Evolutionary conservation across 495 filamentous ascomycete species (phyloP), one percentile per base, ranked within the genome.

Genomic region (Hapsidospora chrysogenum): DNA sequence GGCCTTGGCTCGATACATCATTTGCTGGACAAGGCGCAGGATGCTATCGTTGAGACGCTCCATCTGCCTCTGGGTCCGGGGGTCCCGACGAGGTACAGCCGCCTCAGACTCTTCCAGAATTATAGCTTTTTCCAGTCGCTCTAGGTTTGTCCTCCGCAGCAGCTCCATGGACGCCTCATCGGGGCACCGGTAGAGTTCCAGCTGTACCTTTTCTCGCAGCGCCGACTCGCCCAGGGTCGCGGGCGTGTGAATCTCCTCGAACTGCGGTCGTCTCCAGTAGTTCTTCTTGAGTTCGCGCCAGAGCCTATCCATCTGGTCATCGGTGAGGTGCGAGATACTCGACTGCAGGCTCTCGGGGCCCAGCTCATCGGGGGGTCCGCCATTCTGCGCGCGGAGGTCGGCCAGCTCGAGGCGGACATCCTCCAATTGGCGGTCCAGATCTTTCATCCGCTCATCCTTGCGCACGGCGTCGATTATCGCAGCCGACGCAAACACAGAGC

Each of bases 401-500:
- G 19, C 36, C 14, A 38, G 9, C 29, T 30, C 23, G 17, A 33
- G 33, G 32, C 41, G 54, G 19, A 64, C 61, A 23, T 65, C 55
- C 22, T 63, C 53, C 32, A 80, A 68, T 7, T 60, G 57, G 34
- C 40, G 42, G 39, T 84, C 74, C 61, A 78, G 77, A 45, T 80
- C 66, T 37, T 63, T 56, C 33, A 66, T 66, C 36, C 74, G 65
- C 38, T 61, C 48, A 31, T 70, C 60, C 51, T 85, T 85, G 4
- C 58, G 61, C 33, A 59, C 60, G 1, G 70, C 70, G 54, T 85
- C 80, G 18, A 68, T 59, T 2, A 79, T 52, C 25, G 76, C 68
- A 1, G 79, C 82, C n/a, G 72, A 70, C 2, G 74, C 78, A 38
- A 83, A 72, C 25, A 84, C 74, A 36, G 75, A 72, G 2, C 75